Evolutionary conservation across 2,329 filamentous ascomycete genomes (phyloP).

Genomic region (Tolypocladium tropicale): DNA sequence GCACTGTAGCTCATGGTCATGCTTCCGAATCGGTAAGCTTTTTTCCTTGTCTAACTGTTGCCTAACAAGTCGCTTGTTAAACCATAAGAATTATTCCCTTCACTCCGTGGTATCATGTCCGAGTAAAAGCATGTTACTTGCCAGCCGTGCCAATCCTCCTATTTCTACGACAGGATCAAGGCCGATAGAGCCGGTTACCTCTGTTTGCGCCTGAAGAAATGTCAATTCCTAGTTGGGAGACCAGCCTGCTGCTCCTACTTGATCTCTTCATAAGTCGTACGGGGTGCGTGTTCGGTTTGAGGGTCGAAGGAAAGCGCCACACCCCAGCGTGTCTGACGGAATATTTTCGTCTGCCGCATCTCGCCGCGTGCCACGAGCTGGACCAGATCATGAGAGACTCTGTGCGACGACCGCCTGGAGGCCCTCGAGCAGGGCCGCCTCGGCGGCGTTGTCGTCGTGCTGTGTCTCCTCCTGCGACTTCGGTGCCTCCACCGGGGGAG

Average conservation of each 20-base stretch:
- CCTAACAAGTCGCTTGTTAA: background rate
- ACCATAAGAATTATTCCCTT: background rate
- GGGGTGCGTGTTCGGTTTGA: background rate
- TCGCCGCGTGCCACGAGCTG: background rate
- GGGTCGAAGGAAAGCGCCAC: background rate
- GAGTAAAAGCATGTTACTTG: background rate
- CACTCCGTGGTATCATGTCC: conserved; percentile 1
- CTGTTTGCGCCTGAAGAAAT: background rate
- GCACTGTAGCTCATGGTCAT: background rate
- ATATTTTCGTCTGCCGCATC: background rate
- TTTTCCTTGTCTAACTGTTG: background rate
- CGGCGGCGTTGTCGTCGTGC: conserved; percentile 21
- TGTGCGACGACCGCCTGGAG: conserved; percentile 23
- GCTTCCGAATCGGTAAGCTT: background rate
- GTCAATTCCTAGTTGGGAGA: background rate
- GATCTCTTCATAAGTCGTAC: background rate
- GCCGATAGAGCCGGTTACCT: background rate
- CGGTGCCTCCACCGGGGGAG: conserved; percentile 11
- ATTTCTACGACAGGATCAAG: background rate
- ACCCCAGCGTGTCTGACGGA: background rate
- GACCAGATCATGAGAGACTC: conserved; percentile 7
- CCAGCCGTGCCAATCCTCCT: background rate
- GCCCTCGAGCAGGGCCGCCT: conserved; percentile 22
- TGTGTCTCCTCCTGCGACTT: conserved; percentile 11
- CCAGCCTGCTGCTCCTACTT: background rate